These are phyloP conservation scores for Trametes meyenii DNA, from an alignment of 768 basidiomycete genomes.

Conservation along the genomic window DNA sequence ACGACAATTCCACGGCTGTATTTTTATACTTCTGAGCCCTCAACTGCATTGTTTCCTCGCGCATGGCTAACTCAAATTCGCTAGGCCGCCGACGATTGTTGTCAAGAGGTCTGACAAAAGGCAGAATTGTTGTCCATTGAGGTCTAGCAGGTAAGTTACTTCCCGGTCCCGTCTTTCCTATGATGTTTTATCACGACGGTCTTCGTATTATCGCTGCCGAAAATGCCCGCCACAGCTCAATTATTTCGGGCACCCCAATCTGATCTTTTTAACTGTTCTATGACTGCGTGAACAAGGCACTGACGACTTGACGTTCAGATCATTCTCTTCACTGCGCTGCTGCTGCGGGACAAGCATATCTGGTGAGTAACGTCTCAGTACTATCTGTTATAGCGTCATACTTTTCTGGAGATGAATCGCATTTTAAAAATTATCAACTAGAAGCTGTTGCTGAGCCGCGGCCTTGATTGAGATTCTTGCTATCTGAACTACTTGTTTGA, in stretches of 20 bases:
- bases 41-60: constrained; percentile 36
- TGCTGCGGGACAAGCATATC: neutral
- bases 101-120: neutral
- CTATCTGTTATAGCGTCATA: neutral
- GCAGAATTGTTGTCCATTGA: neutral
- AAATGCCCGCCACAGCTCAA: constrained; percentile 95
- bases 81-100: too few relatives aligned
- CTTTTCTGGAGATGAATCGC: constrained; percentile 44
- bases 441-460: constrained; percentile 86
- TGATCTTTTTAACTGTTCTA: constrained; percentile 44
- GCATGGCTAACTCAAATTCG: too few relatives aligned
- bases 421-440: constrained; percentile 70
- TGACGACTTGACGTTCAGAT: constrained; percentile 4
- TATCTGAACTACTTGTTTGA: constrained; percentile 17
- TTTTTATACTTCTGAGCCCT: constrained; percentile 52
- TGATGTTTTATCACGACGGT: constrained; percentile 92
- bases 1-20: constrained; percentile 86
- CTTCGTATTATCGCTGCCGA: constrained; percentile 85
- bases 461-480: constrained; percentile 54
- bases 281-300: neutral
- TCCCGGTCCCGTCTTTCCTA: constrained; percentile 30
- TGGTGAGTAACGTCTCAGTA: neutral
- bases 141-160: constrained; percentile 37
- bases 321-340: neutral
- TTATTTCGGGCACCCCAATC: constrained; percentile 75